Base-by-base conservation (phyloP, 2,329 filamentous ascomycete species). In the Fusarium buharicum region DNA sequence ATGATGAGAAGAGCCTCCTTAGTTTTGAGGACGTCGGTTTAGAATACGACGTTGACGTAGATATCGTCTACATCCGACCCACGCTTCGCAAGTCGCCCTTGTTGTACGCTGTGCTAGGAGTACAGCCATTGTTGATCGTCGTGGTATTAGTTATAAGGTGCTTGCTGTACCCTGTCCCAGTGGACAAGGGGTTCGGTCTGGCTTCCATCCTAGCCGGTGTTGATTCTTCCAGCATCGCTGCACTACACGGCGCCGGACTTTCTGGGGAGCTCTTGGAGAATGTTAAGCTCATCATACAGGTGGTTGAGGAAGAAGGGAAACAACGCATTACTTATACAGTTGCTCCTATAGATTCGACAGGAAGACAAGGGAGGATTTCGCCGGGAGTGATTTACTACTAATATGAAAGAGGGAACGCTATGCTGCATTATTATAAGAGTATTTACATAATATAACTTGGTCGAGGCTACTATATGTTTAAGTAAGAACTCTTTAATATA, bases 181-280 rank as follows among this genome's bases (percentile, higher is more conserved):
- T 55, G 30, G 38, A 22, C 8, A 43, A 18, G 8, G 38, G 44
- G 8, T 55, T 49, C 22, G 51, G 51, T 4, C 11, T 55, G 28
- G 17, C 24, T 8, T 30, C 51, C 7, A 55, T 55, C 14, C 30
- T 55, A 2, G 17, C 51, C 6, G 24, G 51, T 16, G 12, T 55
- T 14, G 30, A 38, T 10, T 18, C 6, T 12, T 30, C 36, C 6
- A 55, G 44, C n/a, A 12, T 55, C n/a, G 28, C 8, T 3, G 43
- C 36, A 2, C 18, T 51, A 27, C 27, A n/a, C 12, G 49, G 40
- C 3, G 39, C 49, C 10, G 49, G 39, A 11, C 22, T 51, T 3
- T 50, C 49, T 18, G 40, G 31, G 7, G 49, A 45, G 24, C 39
- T 41, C 6, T 13, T 20, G 16, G 36, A 20, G 18, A 13, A 38